phyloP scores from a whole-genome alignment of 495 filamentous ascomycete species.

The Aspergillus affinis region DNA sequence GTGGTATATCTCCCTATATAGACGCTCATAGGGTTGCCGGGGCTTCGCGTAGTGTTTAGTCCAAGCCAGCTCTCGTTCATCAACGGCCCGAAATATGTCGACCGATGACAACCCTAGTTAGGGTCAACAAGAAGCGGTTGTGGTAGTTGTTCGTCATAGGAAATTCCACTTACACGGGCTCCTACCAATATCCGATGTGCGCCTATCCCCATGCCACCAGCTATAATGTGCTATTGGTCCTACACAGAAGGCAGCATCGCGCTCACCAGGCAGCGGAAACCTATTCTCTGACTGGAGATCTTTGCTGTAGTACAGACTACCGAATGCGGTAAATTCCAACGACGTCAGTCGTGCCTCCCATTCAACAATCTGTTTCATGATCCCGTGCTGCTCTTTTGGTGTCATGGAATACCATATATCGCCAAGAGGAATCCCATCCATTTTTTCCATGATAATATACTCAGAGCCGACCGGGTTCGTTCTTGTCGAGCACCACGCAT shows the following conservation, averaged over 20 bases:
- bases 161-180: constrained; percentile 31
- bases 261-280: constrained; percentile 8
- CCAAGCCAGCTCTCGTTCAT: constrained; percentile 22
- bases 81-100: constrained; percentile 22
- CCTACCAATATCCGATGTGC: constrained; percentile 16
- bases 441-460: constrained; percentile 30
- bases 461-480: constrained; percentile 27
- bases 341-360: constrained; percentile 27
- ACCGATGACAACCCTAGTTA: constrained; percentile 13
- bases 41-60: constrained; percentile 17
- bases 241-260: constrained; percentile 25
- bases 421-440: constrained; percentile 23
- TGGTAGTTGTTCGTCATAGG: neutral
- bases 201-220: constrained; percentile 30
- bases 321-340: constrained; percentile 28
- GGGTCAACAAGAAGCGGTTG: neutral
- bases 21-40: constrained; percentile 21
- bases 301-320: constrained; percentile 33
- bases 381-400: constrained; percentile 22
- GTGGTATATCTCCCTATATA: constrained; percentile 22
- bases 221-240: constrained; percentile 29
- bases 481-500: constrained; percentile 19
- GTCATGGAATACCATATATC: constrained; percentile 24
- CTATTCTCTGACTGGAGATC: constrained; percentile 10
- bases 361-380: constrained; percentile 32